Evolutionary conservation across 495 filamentous ascomycete species (phyloP).

Genomic region (Podospora fimiseda): DNA sequence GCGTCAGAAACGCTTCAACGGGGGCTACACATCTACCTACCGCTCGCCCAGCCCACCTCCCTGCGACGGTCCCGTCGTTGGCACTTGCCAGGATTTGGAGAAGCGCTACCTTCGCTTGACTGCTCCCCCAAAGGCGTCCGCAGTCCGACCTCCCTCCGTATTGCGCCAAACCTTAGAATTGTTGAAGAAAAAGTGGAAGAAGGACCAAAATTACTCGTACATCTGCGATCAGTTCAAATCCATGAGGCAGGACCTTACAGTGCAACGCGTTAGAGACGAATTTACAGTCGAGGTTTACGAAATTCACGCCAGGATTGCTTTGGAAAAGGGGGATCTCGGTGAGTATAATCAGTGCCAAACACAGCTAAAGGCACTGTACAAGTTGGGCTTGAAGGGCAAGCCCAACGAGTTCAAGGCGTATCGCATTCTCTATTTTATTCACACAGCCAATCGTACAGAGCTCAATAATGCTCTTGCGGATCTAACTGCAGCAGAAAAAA

Average conservation of each 20-base stretch:
- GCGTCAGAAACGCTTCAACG: slow-evolving; percentile 79
- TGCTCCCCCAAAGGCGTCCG: slow-evolving; percentile 73
- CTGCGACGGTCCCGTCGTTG: slow-evolving; percentile 72
- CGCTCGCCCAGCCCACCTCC: slow-evolving; percentile 56
- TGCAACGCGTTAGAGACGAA: slow-evolving; percentile 91
- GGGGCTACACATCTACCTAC: slow-evolving; percentile 55
- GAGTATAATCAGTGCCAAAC: slow-evolving; percentile 99
- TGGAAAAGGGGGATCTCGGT: slow-evolving; percentile 99
- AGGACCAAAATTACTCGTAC: slow-evolving; percentile 90
- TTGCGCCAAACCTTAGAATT: slow-evolving; percentile 78
- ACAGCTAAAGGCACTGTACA: slow-evolving; percentile 86
- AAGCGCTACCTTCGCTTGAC: slow-evolving; percentile 95
- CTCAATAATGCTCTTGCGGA: slow-evolving; percentile 97
- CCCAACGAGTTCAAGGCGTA: slow-evolving; percentile 97
- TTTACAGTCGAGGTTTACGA: slow-evolving; percentile 96
- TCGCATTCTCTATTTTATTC: slow-evolving; percentile 99
- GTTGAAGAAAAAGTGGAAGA: slow-evolving; percentile 89
- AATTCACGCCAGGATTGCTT: slow-evolving; percentile 92
- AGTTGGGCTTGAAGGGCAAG: slow-evolving; percentile 78
- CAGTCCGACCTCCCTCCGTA: slow-evolving; percentile 77
- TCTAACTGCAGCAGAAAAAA: slow-evolving; percentile 94
- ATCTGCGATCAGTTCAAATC: slow-evolving; percentile 99
- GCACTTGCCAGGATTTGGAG: slow-evolving; percentile 76
- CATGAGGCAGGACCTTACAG: slow-evolving; percentile 92
- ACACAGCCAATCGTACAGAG: slow-evolving; percentile 95